A percentile compares a stretch with the other conserved stretches of the same genome.
Conservation (phyloP, 2,329 filamentous ascomycete species). For the Colletotrichum paranaense region DNA sequence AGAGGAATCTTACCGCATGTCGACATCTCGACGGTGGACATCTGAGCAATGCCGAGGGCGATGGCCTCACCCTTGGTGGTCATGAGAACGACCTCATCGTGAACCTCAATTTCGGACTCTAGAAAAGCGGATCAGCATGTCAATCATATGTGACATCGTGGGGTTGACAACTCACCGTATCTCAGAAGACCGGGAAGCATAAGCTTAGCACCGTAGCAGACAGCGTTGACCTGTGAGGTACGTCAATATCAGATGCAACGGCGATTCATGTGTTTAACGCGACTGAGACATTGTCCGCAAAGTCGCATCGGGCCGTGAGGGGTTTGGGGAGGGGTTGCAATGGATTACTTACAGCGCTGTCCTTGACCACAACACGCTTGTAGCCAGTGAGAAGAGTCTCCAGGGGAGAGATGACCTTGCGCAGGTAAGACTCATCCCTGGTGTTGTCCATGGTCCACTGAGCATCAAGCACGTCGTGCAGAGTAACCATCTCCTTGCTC, state of each 20-base stretch:
- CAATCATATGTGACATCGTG: slow-evolving; percentile 39
- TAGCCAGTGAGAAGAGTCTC: slow-evolving; percentile 93
- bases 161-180: slow-evolving; percentile 72
- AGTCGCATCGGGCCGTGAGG: slow-evolving; percentile 20
- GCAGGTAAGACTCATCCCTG: slow-evolving; percentile 87
- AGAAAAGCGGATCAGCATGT: slow-evolving; percentile 39
- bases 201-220: slow-evolving; percentile 98
- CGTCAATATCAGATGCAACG: slow-evolving; percentile 19
- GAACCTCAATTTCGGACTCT: slow-evolving; percentile 91
- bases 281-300: slow-evolving; percentile 13
- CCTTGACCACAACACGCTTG: slow-evolving; percentile 98
- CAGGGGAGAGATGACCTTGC: slow-evolving; percentile 89
- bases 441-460: slow-evolving; percentile 98
- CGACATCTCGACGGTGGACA: slow-evolving; percentile 97
- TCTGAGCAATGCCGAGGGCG: slow-evolving; percentile 94
- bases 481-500: slow-evolving; percentile 86
- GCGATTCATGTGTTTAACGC: not conserved
- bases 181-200: slow-evolving; percentile 97
- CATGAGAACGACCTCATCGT: slow-evolving; percentile 98
- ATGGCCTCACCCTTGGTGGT: slow-evolving; percentile 99
- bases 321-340: slow-evolving; percentile 12
- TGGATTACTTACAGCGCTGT: slow-evolving; percentile 67
- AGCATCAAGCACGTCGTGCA: slow-evolving; percentile 95
- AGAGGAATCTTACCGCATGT: slow-evolving; percentile 67
- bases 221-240: slow-evolving; percentile 78